A percentile compares a stretch with the other conserved stretches of the same genome.
Evolutionary conservation across 108 stramenopile species (phyloP).

Genomic region (Cyclotella sp.): DNA sequence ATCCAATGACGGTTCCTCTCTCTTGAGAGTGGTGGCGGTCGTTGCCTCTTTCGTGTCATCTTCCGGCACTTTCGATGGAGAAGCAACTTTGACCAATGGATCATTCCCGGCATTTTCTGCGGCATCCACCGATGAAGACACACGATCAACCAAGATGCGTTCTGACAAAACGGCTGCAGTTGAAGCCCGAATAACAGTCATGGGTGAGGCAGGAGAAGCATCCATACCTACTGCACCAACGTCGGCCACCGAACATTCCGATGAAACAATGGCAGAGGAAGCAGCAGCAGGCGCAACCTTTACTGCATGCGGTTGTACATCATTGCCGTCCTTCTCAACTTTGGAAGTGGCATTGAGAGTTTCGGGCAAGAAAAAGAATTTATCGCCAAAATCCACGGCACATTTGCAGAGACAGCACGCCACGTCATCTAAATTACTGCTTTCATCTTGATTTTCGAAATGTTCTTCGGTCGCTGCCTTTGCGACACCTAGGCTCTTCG

Average conservation of each 20-base stretch:
- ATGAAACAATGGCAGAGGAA: not conserved
- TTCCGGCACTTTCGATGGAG: no score
- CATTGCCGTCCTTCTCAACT: not conserved
- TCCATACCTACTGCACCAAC: not conserved
- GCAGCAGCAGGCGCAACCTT: not conserved
- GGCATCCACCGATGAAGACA: not conserved
- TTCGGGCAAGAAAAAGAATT: slow-evolving; percentile 58
- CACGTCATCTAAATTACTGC: slow-evolving; percentile 37
- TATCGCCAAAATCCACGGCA: slow-evolving; percentile 79
- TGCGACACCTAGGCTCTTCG: not conserved
- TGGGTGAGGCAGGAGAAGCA: not conserved
- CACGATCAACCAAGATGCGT: not conserved
- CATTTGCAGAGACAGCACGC: slow-evolving; percentile 86
- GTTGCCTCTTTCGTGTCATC: no score
- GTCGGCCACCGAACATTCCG: not conserved
- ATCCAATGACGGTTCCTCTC: not conserved
- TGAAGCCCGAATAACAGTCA: not conserved
- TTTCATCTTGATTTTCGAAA: slow-evolving; percentile 1
- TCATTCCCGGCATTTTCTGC: not conserved
- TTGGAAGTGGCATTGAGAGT: not conserved
- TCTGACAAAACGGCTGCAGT: not conserved
- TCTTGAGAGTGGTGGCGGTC: not conserved
- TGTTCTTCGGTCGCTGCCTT: not conserved
- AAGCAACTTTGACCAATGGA: not conserved
- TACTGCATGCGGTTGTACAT: not conserved